These are phyloP conservation scores for Emmonsiellopsis sp. DNA, from an alignment of 2,329 filamentous ascomycete genomes.

Conservation along the genomic window DNA sequence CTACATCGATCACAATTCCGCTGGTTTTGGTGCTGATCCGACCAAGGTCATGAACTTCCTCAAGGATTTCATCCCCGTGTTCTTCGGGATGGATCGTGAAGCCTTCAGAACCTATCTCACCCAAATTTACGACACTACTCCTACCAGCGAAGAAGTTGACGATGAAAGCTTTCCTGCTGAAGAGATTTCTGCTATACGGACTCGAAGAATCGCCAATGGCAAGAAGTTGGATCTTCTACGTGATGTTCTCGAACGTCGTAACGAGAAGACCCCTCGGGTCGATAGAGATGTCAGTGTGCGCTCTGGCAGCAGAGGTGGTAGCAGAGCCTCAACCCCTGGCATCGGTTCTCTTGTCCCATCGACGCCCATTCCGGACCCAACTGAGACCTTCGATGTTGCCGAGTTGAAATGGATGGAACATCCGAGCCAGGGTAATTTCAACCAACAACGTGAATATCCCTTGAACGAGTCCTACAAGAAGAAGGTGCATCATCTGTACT, in stretches of 20 bases:
- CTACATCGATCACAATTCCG: slow-evolving; percentile 38
- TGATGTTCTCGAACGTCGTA: slow-evolving; percentile 72
- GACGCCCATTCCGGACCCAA: slow-evolving; percentile 19
- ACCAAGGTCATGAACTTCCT: slow-evolving; percentile 66
- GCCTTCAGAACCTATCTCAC: slow-evolving; percentile 57
- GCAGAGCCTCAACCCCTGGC: slow-evolving; percentile 84
- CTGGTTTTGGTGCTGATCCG: slow-evolving; percentile 52
- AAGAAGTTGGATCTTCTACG: slow-evolving; percentile 72
- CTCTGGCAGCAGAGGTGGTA: slow-evolving; percentile 71
- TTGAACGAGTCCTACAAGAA: slow-evolving; percentile 71
- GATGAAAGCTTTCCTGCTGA: slow-evolving; percentile 55
- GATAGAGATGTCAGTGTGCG: slow-evolving; percentile 74
- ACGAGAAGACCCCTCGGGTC: slow-evolving; percentile 57
- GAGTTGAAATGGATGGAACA: slow-evolving; percentile 52
- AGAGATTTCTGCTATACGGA: slow-evolving; percentile 60
- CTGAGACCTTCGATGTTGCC: slow-evolving; percentile 41
- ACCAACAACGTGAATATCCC: slow-evolving; percentile 53
- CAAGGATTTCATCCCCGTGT: slow-evolving; percentile 63
- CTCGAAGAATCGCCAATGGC: slow-evolving; percentile 48
- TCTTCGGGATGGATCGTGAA: slow-evolving; percentile 67
- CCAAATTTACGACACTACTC: slow-evolving; percentile 59
- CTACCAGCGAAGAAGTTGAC: slow-evolving; percentile 69
- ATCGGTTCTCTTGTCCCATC: slow-evolving; percentile 44
- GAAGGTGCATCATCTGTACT: slow-evolving; percentile 79
- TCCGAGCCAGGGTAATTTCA: slow-evolving; percentile 46